Evolutionary conservation across 352 stramenopile genomes (phyloP), one percentile per base, ranked within the genome.

Genomic region (Aphanomyces astaci): DNA sequence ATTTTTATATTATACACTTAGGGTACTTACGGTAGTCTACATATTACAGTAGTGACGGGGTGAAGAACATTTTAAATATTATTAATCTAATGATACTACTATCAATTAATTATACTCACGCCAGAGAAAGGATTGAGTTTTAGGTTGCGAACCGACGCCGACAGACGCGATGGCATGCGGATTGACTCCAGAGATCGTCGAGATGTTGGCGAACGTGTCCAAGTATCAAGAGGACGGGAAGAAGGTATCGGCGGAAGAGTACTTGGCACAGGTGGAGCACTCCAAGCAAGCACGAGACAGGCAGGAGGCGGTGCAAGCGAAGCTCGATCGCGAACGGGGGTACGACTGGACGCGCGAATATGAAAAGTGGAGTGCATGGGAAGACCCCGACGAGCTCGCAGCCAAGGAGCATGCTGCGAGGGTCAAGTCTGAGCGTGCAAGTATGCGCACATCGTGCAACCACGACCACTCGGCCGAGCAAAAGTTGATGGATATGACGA

Each of bases 401-500:
- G 77, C 72, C 30, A 74, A 83, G 31, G 82, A 94, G 52, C 76
- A 87, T 62, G 76, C 80, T 30, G 79, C 81, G 39, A 72, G 82
- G 24, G 81, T 86, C 15, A 88, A 85, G 66, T 81, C 78, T 25
- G 80, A 86, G 53, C 79, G 81, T 0, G 79, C 80, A 0, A 43
- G 71, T 0, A 78, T 79, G 56, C 68, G 72, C 27, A 77, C 86
- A 28, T 75, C 79, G 32, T 94, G 86, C 75, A 87, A 91, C 66
- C 86, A 94, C 71, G 86, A 94, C 73, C 86, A 94, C 74, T 94
- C 86, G 56, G 84, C 86, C 27, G 86, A 94, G 74, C 84, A 92
- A 79, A 86, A 83, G 68, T 74, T 94, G 53, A 94, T 94, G 86
- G 86, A 94, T 64, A 92, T 92, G 86, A 80, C 73, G 10, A 90